Percentiles rank a stretch among this genome's conserved stretches.
phyloP scores from a whole-genome alignment of 2,329 filamentous ascomycete genomes.

The Aspergillus aculeatinus region DNA sequence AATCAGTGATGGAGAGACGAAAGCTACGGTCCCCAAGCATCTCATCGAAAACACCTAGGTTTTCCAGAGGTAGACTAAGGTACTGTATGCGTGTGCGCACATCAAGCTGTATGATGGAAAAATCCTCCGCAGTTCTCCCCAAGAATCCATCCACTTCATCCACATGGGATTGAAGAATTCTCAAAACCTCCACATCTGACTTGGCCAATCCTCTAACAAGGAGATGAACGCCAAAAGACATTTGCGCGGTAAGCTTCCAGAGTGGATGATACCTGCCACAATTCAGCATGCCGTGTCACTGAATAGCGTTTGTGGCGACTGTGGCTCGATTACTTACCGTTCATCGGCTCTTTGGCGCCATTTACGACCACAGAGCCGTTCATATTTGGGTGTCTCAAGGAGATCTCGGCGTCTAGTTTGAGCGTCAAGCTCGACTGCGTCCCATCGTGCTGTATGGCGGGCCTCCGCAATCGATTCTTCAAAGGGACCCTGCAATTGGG shows the following conservation, averaged over 20 bases:
- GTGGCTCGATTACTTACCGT: slow-evolving; percentile 24
- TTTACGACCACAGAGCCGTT: slow-evolving; percentile 67
- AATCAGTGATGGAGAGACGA: slow-evolving; percentile 75
- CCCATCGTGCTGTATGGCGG: slow-evolving; percentile 19
- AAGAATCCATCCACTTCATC: slow-evolving; percentile 92
- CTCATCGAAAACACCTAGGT: slow-evolving; percentile 76
- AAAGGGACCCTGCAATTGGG: slow-evolving; percentile 46
- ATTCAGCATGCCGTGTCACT: slow-evolving; percentile 8
- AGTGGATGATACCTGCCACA: slow-evolving; percentile 71
- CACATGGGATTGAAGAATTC: slow-evolving; percentile 86
- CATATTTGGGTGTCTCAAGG: slow-evolving; percentile 66
- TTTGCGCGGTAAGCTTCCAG: slow-evolving; percentile 86
- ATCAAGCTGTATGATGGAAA: slow-evolving; percentile 74
- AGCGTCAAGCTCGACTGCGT: slow-evolving; percentile 39
- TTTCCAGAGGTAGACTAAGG: slow-evolving; percentile 78
- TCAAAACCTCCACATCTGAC: slow-evolving; percentile 82
- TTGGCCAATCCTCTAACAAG: slow-evolving; percentile 82
- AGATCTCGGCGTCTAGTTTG: slow-evolving; percentile 61
- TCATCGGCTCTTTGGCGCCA: slow-evolving; percentile 77
- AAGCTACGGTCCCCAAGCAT: slow-evolving; percentile 86
- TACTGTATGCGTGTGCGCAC: slow-evolving; percentile 76
- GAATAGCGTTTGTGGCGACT: not conserved
- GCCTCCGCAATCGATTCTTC: slow-evolving; percentile 48
- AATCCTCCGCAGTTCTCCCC: slow-evolving; percentile 80
- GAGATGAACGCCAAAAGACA: slow-evolving; percentile 89